Evolutionary conservation across 495 filamentous ascomycete genomes (phyloP).

Genomic region (Daldinia concentrica): DNA sequence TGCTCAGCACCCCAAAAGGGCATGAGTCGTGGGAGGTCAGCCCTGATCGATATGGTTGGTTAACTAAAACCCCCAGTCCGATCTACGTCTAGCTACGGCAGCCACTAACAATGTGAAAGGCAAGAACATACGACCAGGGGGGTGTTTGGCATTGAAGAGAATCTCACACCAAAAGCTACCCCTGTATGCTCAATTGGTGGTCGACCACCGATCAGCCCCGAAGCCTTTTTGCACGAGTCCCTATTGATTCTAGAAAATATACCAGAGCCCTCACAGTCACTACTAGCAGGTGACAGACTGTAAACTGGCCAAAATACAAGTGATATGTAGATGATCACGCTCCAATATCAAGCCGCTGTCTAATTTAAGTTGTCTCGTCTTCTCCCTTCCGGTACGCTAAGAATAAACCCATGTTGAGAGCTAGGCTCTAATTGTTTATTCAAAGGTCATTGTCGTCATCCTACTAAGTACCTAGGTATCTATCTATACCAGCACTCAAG

Average conservation of each 20-base stretch:
- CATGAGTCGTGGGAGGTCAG: slow-evolving; percentile 25
- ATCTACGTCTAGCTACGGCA: slow-evolving; percentile 34
- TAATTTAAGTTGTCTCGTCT: slow-evolving; percentile 6
- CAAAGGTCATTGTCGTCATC: slow-evolving; percentile 23
- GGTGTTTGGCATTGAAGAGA: slow-evolving; percentile 35
- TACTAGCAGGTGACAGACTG: neutral
- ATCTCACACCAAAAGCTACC: slow-evolving; percentile 35
- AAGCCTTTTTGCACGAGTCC: slow-evolving; percentile 15
- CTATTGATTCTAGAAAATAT: slow-evolving; percentile 20
- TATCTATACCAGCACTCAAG: slow-evolving; percentile 17
- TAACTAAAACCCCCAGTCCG: slow-evolving; percentile 31
- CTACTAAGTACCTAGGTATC: slow-evolving; percentile 3
- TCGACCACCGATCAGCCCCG: slow-evolving; percentile 12
- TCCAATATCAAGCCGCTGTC: neutral
- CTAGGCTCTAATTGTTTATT: neutral
- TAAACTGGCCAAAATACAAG: neutral
- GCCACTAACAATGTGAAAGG: slow-evolving; percentile 26
- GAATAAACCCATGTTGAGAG: neutral
- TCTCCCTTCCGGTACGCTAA: neutral
- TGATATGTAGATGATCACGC: neutral
- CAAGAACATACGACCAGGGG: slow-evolving; percentile 26
- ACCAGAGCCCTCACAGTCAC: neutral
- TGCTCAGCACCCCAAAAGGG: slow-evolving; percentile 22
- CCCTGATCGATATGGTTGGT: slow-evolving; percentile 26
- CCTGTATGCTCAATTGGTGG: slow-evolving; percentile 14